Evolutionary conservation across 75 land plant genomes (phyloP), one percentile per base, ranked within the genome.

Genomic region (Cupressus sempervirens): DNA sequence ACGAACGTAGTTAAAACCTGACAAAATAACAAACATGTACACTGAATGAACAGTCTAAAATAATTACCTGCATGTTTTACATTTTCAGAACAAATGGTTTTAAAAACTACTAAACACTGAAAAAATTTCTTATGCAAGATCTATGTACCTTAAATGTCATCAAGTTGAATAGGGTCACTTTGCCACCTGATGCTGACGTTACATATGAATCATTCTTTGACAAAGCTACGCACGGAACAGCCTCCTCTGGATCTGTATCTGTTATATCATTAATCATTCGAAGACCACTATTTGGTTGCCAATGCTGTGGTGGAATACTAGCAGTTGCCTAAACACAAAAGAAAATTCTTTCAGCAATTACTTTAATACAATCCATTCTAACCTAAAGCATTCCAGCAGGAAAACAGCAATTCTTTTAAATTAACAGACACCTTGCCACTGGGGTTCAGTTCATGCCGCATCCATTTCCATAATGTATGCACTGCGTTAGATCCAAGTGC

Each of bases 151-250:
- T 94, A 48, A 96, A 96, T 23, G 96, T 91, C 92, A 90, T 93
- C 94, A 93, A 88, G 91, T 91, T 94, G 82, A 94, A 95, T 45
- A 95, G 56, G 1, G 94, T 90, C 74, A 95, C 93, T 84, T 96
- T 93, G 80, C 97, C 97, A 73, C 97, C 97, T 13, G 87, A 91
- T 3, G 96, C 96, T 65, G 97, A 96, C 92, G 94, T 92, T 70
- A 96, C 91, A 88, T 96, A 96, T 3, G 97, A 96, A 82, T 96
- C 97, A 86, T 95, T 95, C 87, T 94, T 95, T 35, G 97, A 95
- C 15, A 95, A 88, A 20, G 96, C 97, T 38, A 92, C 89, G 86
- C 95, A 93, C 1, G 93, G 92, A 54, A 92, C 90, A 14, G 88
- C 92, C 77, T 93, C 92, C 86, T 92, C 95, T 45, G 75, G 88